These are phyloP conservation scores for Suillus subalutaceus DNA, from an alignment of 768 basidiomycete genomes.

Conservation along the genomic window DNA sequence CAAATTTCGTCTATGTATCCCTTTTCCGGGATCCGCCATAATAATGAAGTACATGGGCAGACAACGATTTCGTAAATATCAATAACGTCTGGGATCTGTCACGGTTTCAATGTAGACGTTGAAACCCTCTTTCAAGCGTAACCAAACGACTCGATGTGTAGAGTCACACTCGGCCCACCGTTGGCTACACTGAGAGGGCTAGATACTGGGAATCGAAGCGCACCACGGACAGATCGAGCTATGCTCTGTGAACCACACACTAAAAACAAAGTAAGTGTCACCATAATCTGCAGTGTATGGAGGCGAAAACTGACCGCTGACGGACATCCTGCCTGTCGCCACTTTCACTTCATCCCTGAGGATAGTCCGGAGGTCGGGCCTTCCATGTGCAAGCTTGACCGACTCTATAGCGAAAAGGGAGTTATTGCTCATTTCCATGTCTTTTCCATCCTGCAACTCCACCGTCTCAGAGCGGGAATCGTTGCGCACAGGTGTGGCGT, in stretches of 20 bases:
- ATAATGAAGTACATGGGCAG: not conserved
- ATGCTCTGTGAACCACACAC: conserved; percentile 49
- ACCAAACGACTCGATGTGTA: conserved; percentile 52
- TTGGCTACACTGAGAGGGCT: conserved; percentile 38
- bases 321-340: conserved; percentile 39
- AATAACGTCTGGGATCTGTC: not conserved
- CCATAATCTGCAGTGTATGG: not conserved
- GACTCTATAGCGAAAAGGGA: conserved; percentile 25
- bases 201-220: conserved; percentile 36
- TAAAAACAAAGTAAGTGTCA: conserved; percentile 18
- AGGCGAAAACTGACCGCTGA: conserved; percentile 40
- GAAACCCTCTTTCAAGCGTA: conserved; percentile 19
- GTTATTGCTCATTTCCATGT: conserved; percentile 12
- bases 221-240: conserved; percentile 36
- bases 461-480: conserved; percentile 25
- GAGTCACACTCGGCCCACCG: conserved; percentile 47
- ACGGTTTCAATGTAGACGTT: not conserved
- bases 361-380: conserved; percentile 41
- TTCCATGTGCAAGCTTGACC: conserved; percentile 34
- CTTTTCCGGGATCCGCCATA: not conserved
- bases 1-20: too few relatives aligned
- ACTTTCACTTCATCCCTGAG: conserved; percentile 36
- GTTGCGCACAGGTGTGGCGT: conserved; percentile 23
- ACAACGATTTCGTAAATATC: not conserved
- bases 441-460: conserved; percentile 10